Base-by-base conservation (phyloP, 1,139 yeast genomes). In the Pichia cactophila region DNA sequence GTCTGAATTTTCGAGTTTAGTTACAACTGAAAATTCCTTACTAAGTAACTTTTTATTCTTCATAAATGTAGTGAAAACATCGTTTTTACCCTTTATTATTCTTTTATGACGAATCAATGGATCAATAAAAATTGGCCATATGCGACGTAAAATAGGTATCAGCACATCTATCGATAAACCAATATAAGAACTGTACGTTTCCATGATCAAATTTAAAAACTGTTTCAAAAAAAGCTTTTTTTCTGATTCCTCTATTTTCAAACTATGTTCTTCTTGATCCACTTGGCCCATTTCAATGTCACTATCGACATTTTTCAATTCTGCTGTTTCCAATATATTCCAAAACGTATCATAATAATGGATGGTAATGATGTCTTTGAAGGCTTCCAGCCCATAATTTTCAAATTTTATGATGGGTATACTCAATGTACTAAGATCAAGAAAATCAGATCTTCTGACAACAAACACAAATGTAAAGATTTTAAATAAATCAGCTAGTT, bases 81-180 rank as follows among this genome's bases (percentile, higher is more conserved):
- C 67, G 47, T 56, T 63, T 9, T 46, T 50, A 12, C 59, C 58
- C 35, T 45, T 45, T n/a, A 55, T 46, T n/a, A 58, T 52, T 33
- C 39, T 47, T 0, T 60, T 61, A 26, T 29, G 43, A 10, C 53
- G 42, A 7, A 56, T 26, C 6, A 64, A 47, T 5, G 65, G 63
- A 17, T 56, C 51, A 17, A 53, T 53, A 42, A 64, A 64, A 2
- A 57, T 26, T 1, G 64, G 65, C 66, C 67, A 64, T 12, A 62
- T 45, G 39, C 58, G 56, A 2, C 50, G 54, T 35, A 64, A 45
- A 1, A 59, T 59, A 3, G 64, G 63, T 8, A 58, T 43, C 17
- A 58, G 55, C 41, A 61, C 42, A 8, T 56, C 56, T 9, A 63
- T 50, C 43, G 58, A 57, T 4, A 55, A 35, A 2, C 66, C 66